Evolutionary conservation across 2,329 filamentous ascomycete genomes (phyloP), one percentile per base, ranked within the genome.

Genomic region (Ceratocystis colombiana): DNA sequence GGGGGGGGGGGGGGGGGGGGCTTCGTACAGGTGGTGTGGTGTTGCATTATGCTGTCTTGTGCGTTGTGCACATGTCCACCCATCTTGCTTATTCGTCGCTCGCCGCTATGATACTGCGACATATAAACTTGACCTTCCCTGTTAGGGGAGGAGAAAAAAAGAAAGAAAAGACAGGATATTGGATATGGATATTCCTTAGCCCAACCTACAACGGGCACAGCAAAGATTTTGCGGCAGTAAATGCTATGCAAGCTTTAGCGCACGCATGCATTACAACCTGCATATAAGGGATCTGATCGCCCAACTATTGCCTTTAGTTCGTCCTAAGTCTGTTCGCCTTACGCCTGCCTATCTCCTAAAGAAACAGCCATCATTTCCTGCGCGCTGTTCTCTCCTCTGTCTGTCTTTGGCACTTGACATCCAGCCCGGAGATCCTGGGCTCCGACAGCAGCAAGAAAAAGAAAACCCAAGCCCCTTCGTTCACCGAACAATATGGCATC

Each of bases 241-340:
- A 37, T 59, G 28, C 55, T 33, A 59, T 59, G 55, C 55, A 59
- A 59, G 33, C 55, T n/a, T 37, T 37, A 59, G 30, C 55, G 17
- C 55, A 59, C 33, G 55, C 28, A 22, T 22, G 30, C 28, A 15
- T 25, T 28, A 5, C 46, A 48, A n/a, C 55, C 55, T 59, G 55
- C 53, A 59, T 59, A 17, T 37, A 59, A 59, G 55, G 20, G 55
- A 59, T 59, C 55, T 59, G 55, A 59, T 59, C 25, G 15, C 30
- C 30, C 25, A 37, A 59, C 55, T 59, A 59, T 59, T 59, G 55
- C 55, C 28, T 59, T 30, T 59, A 59, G 55, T 59, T 59, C 28
- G 55, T 59, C 55, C 55, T n/a, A n/a, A 30, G 28, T 33, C 55
- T 37, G 12, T 37, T 17, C 55, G 12, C 28, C 20, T 59, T 59